Evolutionary conservation across 345 rosid species (phyloP).

Genomic region (Excoecaria cochinchinensis): DNA sequence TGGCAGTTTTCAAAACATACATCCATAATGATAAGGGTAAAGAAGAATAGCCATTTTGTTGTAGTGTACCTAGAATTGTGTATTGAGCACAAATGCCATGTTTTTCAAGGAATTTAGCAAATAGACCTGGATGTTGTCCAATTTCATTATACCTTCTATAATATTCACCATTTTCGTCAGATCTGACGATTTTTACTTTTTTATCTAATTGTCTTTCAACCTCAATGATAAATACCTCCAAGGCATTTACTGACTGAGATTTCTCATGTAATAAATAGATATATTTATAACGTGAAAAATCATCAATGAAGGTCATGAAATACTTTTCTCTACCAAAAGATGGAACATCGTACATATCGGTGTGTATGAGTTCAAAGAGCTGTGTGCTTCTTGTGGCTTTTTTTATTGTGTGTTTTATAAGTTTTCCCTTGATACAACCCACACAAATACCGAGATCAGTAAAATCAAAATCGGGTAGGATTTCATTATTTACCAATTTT

Average conservation of each 20-base stretch:
- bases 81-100: background rate
- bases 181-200: background rate
- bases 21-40: too few species aligned
- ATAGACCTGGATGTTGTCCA: background rate
- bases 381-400: background rate
- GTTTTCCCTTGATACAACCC: background rate
- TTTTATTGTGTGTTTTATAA: background rate
- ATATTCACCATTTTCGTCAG: background rate
- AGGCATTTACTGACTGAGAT: background rate
- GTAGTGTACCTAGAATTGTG: background rate
- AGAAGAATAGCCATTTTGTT: background rate
- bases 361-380: background rate
- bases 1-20: too few species aligned
- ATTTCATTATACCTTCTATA: background rate
- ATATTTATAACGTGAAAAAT: background rate
- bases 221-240: background rate
- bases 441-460: background rate
- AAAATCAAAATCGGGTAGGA: background rate
- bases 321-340: background rate
- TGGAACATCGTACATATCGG: background rate
- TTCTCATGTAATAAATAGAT: too few species aligned
- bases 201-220: background rate
- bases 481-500: background rate
- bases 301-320: background rate
- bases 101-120: background rate